Evolutionary conservation across 2,329 filamentous ascomycete species (phyloP).

Genomic region (Hypoxylon sp.): DNA sequence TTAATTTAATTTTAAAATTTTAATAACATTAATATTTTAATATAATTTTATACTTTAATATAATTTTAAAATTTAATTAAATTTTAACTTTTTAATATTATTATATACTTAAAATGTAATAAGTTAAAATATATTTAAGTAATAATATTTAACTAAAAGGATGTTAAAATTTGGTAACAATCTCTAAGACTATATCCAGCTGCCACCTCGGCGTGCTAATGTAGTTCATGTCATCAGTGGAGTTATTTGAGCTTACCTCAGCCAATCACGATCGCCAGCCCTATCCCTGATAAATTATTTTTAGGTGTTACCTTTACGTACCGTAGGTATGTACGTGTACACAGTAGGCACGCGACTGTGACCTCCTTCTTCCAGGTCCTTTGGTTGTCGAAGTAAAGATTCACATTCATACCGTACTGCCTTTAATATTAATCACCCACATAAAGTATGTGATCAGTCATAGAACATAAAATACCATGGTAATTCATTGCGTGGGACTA

Average conservation of each 20-base stretch:
- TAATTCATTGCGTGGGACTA: not conserved
- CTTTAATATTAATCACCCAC: constrained; percentile 14
- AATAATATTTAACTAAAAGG: too few relatives aligned
- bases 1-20: too few relatives aligned
- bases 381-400: constrained; percentile 15
- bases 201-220: too few relatives aligned
- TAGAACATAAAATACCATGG: not conserved
- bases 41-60: too few relatives aligned
- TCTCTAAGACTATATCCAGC: too few relatives aligned
- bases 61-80: too few relatives aligned
- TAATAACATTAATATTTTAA: too few relatives aligned
- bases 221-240: constrained; percentile 24
- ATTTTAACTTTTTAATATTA: too few relatives aligned
- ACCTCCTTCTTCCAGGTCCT: constrained; percentile 24
- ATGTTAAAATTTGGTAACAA: too few relatives aligned
- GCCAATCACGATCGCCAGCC: constrained; percentile 27
- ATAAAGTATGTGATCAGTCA: not conserved
- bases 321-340: too few relatives aligned
- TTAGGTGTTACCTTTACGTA: constrained; percentile 25
- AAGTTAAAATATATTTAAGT: too few relatives aligned
- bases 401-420: not conserved
- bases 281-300: constrained; percentile 39
- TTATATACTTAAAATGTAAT: too few relatives aligned
- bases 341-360: constrained; percentile 17
- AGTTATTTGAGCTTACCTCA: constrained; percentile 15